Evolutionary conservation across 2,329 filamentous ascomycete species (phyloP).

Genomic region (Xylariaceae sp.): DNA sequence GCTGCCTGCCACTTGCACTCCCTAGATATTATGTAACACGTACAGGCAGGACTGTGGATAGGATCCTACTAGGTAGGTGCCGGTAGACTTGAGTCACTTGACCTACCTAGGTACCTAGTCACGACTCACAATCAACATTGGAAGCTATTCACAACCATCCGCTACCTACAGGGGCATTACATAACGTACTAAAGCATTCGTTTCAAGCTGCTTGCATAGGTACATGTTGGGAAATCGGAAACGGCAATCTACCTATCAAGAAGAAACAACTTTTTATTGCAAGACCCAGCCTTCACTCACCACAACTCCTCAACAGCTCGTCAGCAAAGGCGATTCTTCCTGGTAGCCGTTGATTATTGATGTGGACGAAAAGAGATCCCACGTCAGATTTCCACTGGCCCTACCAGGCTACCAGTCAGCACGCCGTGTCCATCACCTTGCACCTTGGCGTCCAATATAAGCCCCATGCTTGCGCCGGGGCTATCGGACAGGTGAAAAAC

Average conservation of each 20-base stretch:
- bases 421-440: slow-evolving; percentile 1
- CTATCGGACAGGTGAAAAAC: slow-evolving; percentile 19
- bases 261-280: slow-evolving; percentile 30
- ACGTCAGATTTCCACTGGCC: slow-evolving; percentile 1
- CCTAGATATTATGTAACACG: no score
- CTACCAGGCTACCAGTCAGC: slow-evolving; percentile 1
- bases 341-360: slow-evolving; percentile 14
- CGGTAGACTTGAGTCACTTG: no score
- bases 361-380: slow-evolving; percentile 7
- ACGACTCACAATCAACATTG: neutral
- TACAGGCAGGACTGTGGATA: no score
- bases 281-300: slow-evolving; percentile 23
- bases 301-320: slow-evolving; percentile 19
- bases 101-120: no score
- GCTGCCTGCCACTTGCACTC: no score
- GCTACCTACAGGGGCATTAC: neutral
- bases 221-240: neutral
- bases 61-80: no score
- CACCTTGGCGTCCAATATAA: slow-evolving; percentile 2
- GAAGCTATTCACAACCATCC: neutral
- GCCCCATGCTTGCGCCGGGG: slow-evolving; percentile 7
- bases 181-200: no score
- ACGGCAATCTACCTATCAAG: slow-evolving; percentile 15
- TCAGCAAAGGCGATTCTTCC: slow-evolving; percentile 10
- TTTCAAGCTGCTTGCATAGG: neutral